phyloP scores from a whole-genome alignment of 225 moss, liverwort and hornwort genomes.

The Asterella californica region DNA sequence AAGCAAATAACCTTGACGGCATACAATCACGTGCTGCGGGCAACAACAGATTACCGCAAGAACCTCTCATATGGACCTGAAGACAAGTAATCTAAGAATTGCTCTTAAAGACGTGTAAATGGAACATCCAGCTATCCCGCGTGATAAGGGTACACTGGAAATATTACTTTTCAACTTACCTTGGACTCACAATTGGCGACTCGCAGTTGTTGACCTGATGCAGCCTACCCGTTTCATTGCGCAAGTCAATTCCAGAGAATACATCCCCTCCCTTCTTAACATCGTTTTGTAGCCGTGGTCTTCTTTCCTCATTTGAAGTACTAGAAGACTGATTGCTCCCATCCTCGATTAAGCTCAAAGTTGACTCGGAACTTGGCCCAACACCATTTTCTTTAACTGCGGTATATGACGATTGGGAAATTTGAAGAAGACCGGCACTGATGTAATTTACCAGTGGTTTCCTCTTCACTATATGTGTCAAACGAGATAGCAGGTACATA shows the following conservation, averaged over 20 bases:
- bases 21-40: too few relatives aligned
- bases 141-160: not conserved
- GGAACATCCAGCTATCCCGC: too few relatives aligned
- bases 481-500: conserved; percentile 86
- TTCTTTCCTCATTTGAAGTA: conserved; percentile 15
- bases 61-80: too few relatives aligned
- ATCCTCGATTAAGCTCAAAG: conserved; percentile 25
- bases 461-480: conserved; percentile 86
- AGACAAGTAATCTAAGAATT: too few relatives aligned
- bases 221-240: not conserved
- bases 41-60: too few relatives aligned
- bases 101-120: too few relatives aligned
- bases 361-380: conserved; percentile 31
- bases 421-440: conserved; percentile 80
- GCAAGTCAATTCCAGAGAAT: not conserved
- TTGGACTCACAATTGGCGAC: conserved; percentile 29
- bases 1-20: not conserved
- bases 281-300: not conserved
- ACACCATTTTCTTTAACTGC: conserved; percentile 42
- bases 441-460: conserved; percentile 87
- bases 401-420: conserved; percentile 53
- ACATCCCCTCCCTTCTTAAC: not conserved
- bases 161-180: conserved; percentile 15
- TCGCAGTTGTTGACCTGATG: not conserved
- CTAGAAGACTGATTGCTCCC: conserved; percentile 1